phyloP scores from a whole-genome alignment of 345 rosid genomes.

The Salix koriyanagi region DNA sequence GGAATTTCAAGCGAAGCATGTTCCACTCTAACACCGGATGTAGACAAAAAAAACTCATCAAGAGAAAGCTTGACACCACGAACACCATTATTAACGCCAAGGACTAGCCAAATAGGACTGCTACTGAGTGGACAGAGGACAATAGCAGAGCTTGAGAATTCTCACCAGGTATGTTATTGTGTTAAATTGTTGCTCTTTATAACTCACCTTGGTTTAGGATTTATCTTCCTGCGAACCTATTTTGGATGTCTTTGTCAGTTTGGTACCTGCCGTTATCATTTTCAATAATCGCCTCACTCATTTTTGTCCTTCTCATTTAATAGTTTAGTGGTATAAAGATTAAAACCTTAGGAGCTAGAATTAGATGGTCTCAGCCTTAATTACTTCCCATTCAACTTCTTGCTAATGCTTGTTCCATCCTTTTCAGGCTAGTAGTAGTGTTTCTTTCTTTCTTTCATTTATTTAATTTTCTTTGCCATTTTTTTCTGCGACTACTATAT shows the following conservation, averaged over 20 bases:
- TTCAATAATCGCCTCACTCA: not conserved
- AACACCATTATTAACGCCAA: conserved; percentile 71
- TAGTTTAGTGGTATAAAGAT: not conserved
- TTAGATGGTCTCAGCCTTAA: too few species aligned
- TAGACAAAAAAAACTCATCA: conserved; percentile 51
- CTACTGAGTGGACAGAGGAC: conserved; percentile 65
- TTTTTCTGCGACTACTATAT: not conserved
- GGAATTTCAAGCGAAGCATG: conserved; percentile 42
- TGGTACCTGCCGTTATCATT: not conserved
- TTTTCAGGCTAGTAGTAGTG: not conserved
- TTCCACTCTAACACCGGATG: conserved; percentile 29
- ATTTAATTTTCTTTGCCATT: not conserved
- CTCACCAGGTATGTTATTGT: conserved; percentile 60
- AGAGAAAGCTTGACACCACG: conserved; percentile 86
- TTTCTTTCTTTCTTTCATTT: not conserved
- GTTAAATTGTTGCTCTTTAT: not conserved
- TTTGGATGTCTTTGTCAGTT: not conserved
- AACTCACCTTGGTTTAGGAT: not conserved
- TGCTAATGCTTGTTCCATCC: not conserved
- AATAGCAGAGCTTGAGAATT: conserved; percentile 75
- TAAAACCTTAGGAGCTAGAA: too few species aligned
- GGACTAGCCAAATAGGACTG: conserved; percentile 74
- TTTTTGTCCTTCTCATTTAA: too few species aligned
- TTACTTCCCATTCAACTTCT: not conserved
- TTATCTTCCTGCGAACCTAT: not conserved